Conservation (phyloP, 2,329 filamentous ascomycete species). For the Xylaria sp. region DNA sequence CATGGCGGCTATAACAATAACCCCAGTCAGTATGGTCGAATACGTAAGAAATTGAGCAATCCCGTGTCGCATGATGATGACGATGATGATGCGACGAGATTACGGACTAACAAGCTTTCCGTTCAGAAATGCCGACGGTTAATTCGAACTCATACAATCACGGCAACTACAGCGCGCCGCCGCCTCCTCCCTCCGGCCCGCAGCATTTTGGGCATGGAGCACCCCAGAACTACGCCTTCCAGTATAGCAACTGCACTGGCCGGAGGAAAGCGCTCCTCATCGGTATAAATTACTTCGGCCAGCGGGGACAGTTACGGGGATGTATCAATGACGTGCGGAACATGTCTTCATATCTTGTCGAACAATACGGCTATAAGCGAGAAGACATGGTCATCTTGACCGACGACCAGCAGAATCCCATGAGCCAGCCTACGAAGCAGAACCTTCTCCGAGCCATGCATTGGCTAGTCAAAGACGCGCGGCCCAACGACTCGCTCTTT, state of each 20-base stretch:
- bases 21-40: slow-evolving; percentile 61
- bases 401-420: slow-evolving; percentile 95
- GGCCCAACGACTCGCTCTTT: slow-evolving; percentile 92
- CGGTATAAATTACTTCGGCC: slow-evolving; percentile 96
- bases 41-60: slow-evolving; percentile 53
- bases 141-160: slow-evolving; percentile 66
- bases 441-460: slow-evolving; percentile 98
- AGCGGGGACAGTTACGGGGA: slow-evolving; percentile 87
- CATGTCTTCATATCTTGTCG: slow-evolving; percentile 90
- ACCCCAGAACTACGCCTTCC: slow-evolving; percentile 82
- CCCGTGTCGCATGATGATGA: not conserved
- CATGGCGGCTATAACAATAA: slow-evolving; percentile 57
- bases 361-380: slow-evolving; percentile 90
- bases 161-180: slow-evolving; percentile 68
- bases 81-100: slow-evolving; percentile 23
- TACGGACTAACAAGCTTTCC: slow-evolving; percentile 21
- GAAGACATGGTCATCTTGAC: slow-evolving; percentile 98
- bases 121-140: slow-evolving; percentile 54
- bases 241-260: slow-evolving; percentile 92
- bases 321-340: slow-evolving; percentile 99
- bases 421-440: slow-evolving; percentile 95
- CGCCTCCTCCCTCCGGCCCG: slow-evolving; percentile 72
- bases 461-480: slow-evolving; percentile 94
- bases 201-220: slow-evolving; percentile 85
- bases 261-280: slow-evolving; percentile 89